Conservation (phyloP, 257 asterid genomes). For the Fraxinus anomala region DNA sequence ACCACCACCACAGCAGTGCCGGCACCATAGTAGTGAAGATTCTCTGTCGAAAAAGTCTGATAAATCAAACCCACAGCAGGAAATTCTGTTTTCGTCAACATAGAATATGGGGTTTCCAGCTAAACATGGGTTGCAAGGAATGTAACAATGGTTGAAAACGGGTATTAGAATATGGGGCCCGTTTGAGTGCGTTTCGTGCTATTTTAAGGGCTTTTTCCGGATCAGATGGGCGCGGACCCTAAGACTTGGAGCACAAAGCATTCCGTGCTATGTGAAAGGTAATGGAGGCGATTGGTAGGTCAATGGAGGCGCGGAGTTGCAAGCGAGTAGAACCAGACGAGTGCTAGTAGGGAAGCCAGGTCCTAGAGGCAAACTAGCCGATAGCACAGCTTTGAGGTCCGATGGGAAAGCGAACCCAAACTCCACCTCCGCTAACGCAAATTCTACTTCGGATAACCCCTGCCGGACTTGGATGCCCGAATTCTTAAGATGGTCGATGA, state of each 20-base stretch:
- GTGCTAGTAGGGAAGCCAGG: conserved; percentile 94
- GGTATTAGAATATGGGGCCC: conserved; percentile 85
- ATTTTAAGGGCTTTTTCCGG: too few species aligned
- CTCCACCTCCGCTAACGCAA: conserved; percentile 88
- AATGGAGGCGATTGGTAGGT: conserved; percentile 77
- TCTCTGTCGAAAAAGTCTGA: conserved; percentile 87
- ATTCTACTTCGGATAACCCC: conserved; percentile 73
- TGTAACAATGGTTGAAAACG: conserved; percentile 79
- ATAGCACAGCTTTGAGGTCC: conserved; percentile 80
- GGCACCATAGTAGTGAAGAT: too few species aligned
- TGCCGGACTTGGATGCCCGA: conserved; percentile 62
- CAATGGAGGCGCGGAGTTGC: conserved; percentile 80
- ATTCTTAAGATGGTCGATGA: conserved; percentile 60
- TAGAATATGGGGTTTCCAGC: conserved; percentile 91
- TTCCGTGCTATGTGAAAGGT: too few species aligned
- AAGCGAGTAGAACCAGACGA: conserved; percentile 67
- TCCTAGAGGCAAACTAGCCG: conserved; percentile 77
- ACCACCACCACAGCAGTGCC: too few species aligned
- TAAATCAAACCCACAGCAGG: conserved; percentile 85
- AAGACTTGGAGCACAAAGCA: too few species aligned
- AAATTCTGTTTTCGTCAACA: conserved; percentile 77
- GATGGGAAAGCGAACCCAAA: conserved; percentile 88
- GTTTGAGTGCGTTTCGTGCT: conserved; percentile 74
- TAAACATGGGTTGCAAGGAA: conserved; percentile 77
- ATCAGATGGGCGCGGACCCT: too few species aligned